These are phyloP conservation scores for Kurtzmaniella quercitrusa DNA, from an alignment of 1,139 yeast genomes.

Conservation along the genomic window DNA sequence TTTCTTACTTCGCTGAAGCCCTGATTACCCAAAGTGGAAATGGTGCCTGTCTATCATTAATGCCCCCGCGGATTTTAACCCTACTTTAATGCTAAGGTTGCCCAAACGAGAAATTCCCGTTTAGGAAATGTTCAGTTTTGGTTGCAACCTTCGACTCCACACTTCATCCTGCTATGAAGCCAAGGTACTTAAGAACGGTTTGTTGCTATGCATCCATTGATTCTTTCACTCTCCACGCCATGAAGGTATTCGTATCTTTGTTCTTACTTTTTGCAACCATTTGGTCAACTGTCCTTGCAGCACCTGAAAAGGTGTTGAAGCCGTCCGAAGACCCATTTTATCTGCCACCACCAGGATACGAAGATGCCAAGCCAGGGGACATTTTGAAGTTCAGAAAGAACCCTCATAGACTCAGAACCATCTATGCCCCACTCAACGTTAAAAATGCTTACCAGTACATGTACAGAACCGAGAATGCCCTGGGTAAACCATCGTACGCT, in stretches of 20 bases:
- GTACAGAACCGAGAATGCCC: conserved; percentile 16
- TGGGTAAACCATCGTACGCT: conserved; percentile 14
- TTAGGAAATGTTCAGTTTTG: background rate
- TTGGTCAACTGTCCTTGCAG: background rate
- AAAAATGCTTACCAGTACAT: conserved; percentile 14
- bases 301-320: conserved; percentile 1
- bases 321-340: conserved; percentile 20
- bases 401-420: conserved; percentile 15
- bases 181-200: background rate
- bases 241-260: background rate
- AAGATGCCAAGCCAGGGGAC: conserved; percentile 15
- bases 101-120: background rate
- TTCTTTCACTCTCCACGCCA: background rate
- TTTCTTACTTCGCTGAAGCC: too few relatives aligned
- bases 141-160: background rate
- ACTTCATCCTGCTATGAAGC: background rate
- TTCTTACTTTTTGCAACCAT: background rate
- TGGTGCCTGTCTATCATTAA: too few relatives aligned
- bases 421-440: conserved; percentile 7
- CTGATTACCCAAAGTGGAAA: too few relatives aligned
- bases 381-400: conserved; percentile 19
- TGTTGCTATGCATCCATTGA: background rate
- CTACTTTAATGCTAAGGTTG: background rate
- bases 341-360: conserved; percentile 18
- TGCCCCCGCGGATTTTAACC: background rate